Evolutionary conservation across 345 rosid species (phyloP), one percentile per base, ranked within the genome.

Genomic region (Limnanthes douglasii): DNA sequence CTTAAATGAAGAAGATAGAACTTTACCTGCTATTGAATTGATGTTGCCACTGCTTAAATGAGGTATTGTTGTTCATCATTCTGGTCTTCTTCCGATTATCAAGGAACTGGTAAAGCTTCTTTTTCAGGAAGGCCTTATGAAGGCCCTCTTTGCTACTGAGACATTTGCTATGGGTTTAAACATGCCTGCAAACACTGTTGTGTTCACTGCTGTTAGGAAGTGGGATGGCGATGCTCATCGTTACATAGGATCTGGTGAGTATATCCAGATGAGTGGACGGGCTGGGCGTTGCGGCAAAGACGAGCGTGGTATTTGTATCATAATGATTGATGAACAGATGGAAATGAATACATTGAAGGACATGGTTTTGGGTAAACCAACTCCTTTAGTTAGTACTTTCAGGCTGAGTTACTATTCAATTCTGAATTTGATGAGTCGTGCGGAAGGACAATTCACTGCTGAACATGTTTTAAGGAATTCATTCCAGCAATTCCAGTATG

Each of bases 251-350:
- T 84, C 93, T 35, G 98, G 98, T 38, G 98, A 84, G 70, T 90
- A 90, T 56, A 90, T 90, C 29, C 93, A 90, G 88, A 90, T 90
- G 98, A 90, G 98, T 45, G 96, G 98, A 53, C 70, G 95, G 54
- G 98, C 98, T 64, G 98, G 98, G 50, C 94, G 98, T 12, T 94
- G 98, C 55, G 96, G 98, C 51, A 90, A 84, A 59, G 98, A 80
- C 26, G 94, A 80, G 15, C 93, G 93, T 13, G 98, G 96, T 17
- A 90, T 90, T 38, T 90, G 96, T 62, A 77, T 90, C 39, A 77
- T 84, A 54, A 90, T 90, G 98, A 56, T 90, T 53, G 92, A 90
- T 69, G 98, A 84, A 50, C 82, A 68, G 86, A 80, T 84, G 96
- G 98, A 84, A 68, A 77, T 90, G 98, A 63, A 65, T 52, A 64